Evolutionary conservation across 2,329 filamentous ascomycete genomes (phyloP).

Genomic region (Colletotrichum orchidophilum): DNA sequence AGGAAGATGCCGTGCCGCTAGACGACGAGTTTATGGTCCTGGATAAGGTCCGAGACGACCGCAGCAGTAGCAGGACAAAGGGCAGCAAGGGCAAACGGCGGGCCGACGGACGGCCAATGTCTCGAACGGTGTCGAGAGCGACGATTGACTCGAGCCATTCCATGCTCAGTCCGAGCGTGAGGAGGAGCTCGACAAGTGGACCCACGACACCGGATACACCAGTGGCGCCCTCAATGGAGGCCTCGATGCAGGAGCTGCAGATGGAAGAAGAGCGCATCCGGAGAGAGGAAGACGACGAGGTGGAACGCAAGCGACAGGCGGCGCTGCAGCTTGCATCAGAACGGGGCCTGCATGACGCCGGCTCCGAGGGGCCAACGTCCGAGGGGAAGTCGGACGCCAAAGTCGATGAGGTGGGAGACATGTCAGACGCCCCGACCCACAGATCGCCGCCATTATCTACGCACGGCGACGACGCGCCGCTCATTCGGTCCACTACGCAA

Average conservation of each 20-base stretch:
- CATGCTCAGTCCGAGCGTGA: constrained; percentile 16
- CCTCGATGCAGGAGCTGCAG: constrained; percentile 61
- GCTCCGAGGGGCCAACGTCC: constrained; percentile 42
- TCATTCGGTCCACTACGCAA: constrained; percentile 9
- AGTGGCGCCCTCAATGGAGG: constrained; percentile 57
- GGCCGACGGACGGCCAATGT: constrained; percentile 46
- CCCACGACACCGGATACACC: constrained; percentile 47
- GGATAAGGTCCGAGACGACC: constrained; percentile 79
- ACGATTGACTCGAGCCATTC: constrained; percentile 59
- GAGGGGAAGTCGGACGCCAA: constrained; percentile 41
- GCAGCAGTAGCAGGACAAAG: constrained; percentile 66
- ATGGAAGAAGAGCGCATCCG: constrained; percentile 62
- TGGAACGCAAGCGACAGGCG: constrained; percentile 62
- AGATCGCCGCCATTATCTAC: neutral
- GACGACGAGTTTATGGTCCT: constrained; percentile 93
- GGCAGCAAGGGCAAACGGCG: constrained; percentile 69
- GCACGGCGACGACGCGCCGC: constrained; percentile 15
- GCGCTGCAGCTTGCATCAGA: constrained; percentile 61
- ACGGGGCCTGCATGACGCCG: constrained; percentile 54
- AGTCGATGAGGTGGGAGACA: constrained; percentile 38
- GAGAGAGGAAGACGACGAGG: constrained; percentile 61
- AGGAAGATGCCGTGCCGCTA: constrained; percentile 91
- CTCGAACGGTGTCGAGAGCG: constrained; percentile 67
- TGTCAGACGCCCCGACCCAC: constrained; percentile 1
- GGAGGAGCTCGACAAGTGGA: constrained; percentile 38